Percentiles rank a stretch among this genome's conserved stretches.
These are phyloP conservation scores for Craterostigma plantagineum DNA, from an alignment of 257 asterid species.

Conservation along the genomic window DNA sequence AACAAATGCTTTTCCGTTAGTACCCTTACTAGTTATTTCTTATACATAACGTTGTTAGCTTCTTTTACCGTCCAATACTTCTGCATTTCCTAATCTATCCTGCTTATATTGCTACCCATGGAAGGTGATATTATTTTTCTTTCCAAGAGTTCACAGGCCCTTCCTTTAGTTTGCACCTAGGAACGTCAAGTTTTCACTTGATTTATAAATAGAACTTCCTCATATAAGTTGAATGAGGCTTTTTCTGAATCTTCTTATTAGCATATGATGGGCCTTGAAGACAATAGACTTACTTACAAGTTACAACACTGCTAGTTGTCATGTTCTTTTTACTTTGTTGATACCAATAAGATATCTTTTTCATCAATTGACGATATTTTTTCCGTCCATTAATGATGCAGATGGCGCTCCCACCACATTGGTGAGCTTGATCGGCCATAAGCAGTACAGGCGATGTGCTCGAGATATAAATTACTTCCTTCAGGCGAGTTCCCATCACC, in stretches of 20 bases:
- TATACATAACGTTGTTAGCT: neutral
- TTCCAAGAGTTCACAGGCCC: too few species aligned
- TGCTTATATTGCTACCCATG: neutral
- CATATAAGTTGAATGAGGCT: too few species aligned
- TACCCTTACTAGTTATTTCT: conserved; percentile 3
- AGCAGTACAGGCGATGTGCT: conserved; percentile 76
- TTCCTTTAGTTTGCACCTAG: too few species aligned
- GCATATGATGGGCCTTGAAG: too few species aligned
- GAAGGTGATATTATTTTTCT: too few species aligned
- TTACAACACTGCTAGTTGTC: too few species aligned
- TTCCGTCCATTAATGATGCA: conserved; percentile 17
- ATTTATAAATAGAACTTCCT: too few species aligned
- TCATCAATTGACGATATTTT: too few species aligned
- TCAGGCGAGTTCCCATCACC: conserved; percentile 69
- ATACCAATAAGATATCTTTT: too few species aligned
- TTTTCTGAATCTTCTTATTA: too few species aligned
- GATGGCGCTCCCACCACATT: conserved; percentile 90
- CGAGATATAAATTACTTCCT: conserved; percentile 81
- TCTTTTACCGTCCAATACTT: neutral
- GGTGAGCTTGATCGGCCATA: conserved; percentile 92
- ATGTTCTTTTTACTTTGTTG: too few species aligned
- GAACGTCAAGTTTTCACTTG: neutral
- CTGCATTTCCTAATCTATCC: neutral
- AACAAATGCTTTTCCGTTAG: conserved; percentile 79
- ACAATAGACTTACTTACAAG: too few species aligned